These are phyloP conservation scores for Hansfordia pulvinata DNA, from an alignment of 2,329 filamentous ascomycete genomes.

Conservation along the genomic window DNA sequence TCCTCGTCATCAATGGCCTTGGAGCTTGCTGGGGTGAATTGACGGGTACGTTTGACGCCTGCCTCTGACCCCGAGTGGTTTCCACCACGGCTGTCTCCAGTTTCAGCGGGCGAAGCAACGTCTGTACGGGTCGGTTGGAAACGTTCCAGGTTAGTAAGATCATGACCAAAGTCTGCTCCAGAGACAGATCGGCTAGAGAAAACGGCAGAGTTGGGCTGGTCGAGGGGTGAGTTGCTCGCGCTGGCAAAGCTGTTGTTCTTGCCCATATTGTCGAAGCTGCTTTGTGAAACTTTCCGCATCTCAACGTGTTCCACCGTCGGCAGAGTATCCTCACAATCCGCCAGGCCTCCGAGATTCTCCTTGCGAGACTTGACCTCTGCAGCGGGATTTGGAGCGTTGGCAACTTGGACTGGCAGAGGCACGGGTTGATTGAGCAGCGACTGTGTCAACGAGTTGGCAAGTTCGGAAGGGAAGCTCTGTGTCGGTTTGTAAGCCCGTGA, in stretches of 20 bases:
- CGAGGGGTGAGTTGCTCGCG: neutral
- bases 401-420: constrained; percentile 19
- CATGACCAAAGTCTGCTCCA: constrained; percentile 5
- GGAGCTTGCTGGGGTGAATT: constrained; percentile 30
- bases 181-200: constrained; percentile 5
- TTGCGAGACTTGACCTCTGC: constrained; percentile 29
- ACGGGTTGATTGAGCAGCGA: constrained; percentile 34
- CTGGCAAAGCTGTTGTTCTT: constrained; percentile 4
- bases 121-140: too few species aligned
- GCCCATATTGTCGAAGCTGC: constrained; percentile 17
- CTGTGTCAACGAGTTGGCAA: constrained; percentile 28
- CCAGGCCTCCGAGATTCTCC: constrained; percentile 20
- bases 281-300: constrained; percentile 26
- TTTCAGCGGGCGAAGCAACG: too few species aligned
- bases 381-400: constrained; percentile 16
- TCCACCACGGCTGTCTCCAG: constrained; percentile 1
- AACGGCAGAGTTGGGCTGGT: constrained; percentile 2
- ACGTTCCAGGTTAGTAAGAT: too few species aligned
- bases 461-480: constrained; percentile 18
- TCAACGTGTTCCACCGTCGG: constrained; percentile 16
- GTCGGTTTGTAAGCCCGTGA: constrained; percentile 9
- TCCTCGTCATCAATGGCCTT: constrained; percentile 33
- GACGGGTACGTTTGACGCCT: constrained; percentile 29
- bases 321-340: constrained; percentile 7
- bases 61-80: constrained; percentile 16